Base-by-base conservation (phyloP, 768 basidiomycete species). In the Amanita inopinata region DNA sequence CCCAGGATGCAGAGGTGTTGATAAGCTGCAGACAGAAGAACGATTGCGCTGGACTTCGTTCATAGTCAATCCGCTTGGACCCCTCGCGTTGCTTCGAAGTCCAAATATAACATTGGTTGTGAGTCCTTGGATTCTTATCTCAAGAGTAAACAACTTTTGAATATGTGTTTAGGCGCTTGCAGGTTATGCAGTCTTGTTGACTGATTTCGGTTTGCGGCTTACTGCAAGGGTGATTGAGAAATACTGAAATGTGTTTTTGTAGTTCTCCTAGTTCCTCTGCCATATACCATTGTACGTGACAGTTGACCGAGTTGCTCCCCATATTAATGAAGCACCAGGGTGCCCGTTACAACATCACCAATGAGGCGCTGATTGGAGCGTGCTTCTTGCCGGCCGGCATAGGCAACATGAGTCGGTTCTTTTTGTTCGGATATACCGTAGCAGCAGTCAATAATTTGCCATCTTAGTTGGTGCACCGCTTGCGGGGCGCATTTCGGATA, bases 371-470 rank as follows among this genome's bases (percentile, higher is more conserved):
- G 9, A 67, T 81, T 34, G 78, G 80, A 3, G 67, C 71, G 0
- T 76, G 74, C 48, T 80, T 79, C 59, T 53, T 78, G 1, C 79
- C 78, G 0, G 57, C 61, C n/a, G 80, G 79, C 2, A 28, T 78
- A 7, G 80, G 78, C 7, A 76, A 76, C 49, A 67, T 76, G 46
- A 57, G 79, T 79, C 35, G 19, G 76, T 62, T 8, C 40, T 31
- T 12, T 20, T 46, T 15, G n/a, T 14, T 17, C 15, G 33, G n/a
- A n/a, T n/a, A n/a, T n/a, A 35, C 33, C 19, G 7, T 6, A 14
- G 17, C 19, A 35, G 19, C 15, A 7, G 8, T 35, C 17, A 7
- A 20, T 7, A 35, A n/a, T n/a, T n/a, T n/a, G n/a, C 19, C 7
- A 35, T 10, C 35, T 11, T 5, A 82, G 79, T 75, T 33, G 80